Percentiles rank a stretch among this genome's conserved stretches.
Evolutionary conservation across 2,329 filamentous ascomycete genomes (phyloP).

Genomic region (Aspergillus fumigatiaffinis): DNA sequence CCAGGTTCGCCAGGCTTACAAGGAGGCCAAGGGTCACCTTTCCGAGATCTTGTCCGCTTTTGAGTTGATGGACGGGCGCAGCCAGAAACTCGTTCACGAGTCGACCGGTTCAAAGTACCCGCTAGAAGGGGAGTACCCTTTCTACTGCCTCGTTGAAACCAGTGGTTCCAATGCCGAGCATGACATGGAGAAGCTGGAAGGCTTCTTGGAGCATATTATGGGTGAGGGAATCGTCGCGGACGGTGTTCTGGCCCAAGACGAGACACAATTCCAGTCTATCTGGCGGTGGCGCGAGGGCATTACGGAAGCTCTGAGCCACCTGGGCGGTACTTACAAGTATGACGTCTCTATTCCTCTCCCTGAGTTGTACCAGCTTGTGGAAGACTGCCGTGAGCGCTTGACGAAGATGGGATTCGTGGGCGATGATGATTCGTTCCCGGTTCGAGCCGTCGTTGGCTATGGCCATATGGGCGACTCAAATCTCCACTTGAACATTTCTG

Average conservation of each 20-base stretch:
- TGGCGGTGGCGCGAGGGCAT: constrained; percentile 96
- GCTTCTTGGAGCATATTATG: constrained; percentile 91
- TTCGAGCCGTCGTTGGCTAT: constrained; percentile 88
- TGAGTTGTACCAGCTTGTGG: constrained; percentile 84
- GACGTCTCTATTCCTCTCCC: constrained; percentile 89
- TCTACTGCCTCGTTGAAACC: constrained; percentile 96
- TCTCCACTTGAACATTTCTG: constrained; percentile 85
- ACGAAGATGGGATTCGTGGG: constrained; percentile 71
- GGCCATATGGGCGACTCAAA: constrained; percentile 98
- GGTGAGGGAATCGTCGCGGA: constrained; percentile 79
- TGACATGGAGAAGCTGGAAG: constrained; percentile 84
- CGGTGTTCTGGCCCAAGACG: constrained; percentile 87
- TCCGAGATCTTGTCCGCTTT: constrained; percentile 96
- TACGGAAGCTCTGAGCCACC: constrained; percentile 81
- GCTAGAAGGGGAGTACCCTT: constrained; percentile 78
- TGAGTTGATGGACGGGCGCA: constrained; percentile 89
- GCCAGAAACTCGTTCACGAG: constrained; percentile 70
- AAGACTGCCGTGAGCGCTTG: constrained; percentile 73
- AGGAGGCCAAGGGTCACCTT: constrained; percentile 82
- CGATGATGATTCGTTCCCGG: constrained; percentile 69
- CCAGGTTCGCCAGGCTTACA: constrained; percentile 79
- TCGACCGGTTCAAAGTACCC: constrained; percentile 76
- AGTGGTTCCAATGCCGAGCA: constrained; percentile 93
- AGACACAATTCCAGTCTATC: constrained; percentile 78
- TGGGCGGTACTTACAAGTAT: constrained; percentile 97